Evolutionary conservation across 805 yeast genomes (phyloP).

Genomic region (Huiozyma naganishii): DNA sequence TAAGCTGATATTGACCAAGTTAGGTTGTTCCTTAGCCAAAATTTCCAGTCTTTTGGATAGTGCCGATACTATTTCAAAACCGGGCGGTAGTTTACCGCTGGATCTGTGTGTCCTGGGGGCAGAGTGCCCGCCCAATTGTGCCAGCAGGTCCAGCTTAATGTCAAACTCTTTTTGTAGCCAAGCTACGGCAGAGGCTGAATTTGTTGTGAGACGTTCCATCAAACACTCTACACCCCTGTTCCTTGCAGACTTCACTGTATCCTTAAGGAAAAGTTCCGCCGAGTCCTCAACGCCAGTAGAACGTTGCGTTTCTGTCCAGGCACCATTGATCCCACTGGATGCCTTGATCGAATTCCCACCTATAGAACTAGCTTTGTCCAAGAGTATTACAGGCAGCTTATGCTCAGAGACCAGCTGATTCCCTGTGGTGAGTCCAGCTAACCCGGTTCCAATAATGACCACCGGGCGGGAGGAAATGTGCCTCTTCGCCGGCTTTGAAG

Average conservation of each 20-base stretch:
- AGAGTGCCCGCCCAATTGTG: slow-evolving; percentile 75
- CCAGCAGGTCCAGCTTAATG: slow-evolving; percentile 55
- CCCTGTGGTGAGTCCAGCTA: slow-evolving; percentile 44
- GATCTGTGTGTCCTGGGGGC: slow-evolving; percentile 77
- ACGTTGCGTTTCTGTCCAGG: slow-evolving; percentile 51
- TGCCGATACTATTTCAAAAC: slow-evolving; percentile 44
- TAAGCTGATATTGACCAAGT: slow-evolving; percentile 28
- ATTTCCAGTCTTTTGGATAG: slow-evolving; percentile 31
- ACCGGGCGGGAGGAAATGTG: slow-evolving; percentile 20
- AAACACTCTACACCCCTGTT: slow-evolving; percentile 48
- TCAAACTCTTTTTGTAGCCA: slow-evolving; percentile 62
- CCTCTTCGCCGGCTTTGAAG: neutral
- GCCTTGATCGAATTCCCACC: slow-evolving; percentile 59
- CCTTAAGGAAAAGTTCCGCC: slow-evolving; percentile 48
- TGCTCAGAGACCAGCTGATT: slow-evolving; percentile 29
- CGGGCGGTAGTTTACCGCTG: slow-evolving; percentile 45
- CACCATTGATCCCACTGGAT: slow-evolving; percentile 60
- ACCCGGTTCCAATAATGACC: slow-evolving; percentile 45
- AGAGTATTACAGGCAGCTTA: slow-evolving; percentile 33
- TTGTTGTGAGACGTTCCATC: slow-evolving; percentile 47
- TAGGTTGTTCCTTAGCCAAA: slow-evolving; percentile 18
- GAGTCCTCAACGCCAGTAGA: slow-evolving; percentile 41
- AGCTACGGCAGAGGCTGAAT: slow-evolving; percentile 55
- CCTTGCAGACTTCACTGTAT: slow-evolving; percentile 59
- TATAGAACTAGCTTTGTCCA: slow-evolving; percentile 39